Conservation (phyloP, 805 yeast genomes). For the Candida insectalens region DNA sequence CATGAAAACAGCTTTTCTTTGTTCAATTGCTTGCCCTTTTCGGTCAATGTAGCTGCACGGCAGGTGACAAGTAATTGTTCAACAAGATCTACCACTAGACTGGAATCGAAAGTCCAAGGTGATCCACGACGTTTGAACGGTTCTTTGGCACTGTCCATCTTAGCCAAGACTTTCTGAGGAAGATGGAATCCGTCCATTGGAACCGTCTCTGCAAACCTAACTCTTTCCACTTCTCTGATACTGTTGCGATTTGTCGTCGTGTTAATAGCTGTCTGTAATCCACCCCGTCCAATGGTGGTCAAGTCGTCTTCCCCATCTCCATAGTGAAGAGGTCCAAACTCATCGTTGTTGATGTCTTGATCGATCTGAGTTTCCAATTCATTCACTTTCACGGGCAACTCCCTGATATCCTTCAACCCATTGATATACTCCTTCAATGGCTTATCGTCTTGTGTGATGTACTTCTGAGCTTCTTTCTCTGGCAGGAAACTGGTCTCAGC, state of each 20-base stretch:
- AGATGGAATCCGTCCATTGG: conserved; percentile 77
- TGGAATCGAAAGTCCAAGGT: conserved; percentile 74
- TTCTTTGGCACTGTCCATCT: conserved; percentile 41
- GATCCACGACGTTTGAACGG: conserved; percentile 72
- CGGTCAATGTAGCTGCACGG: conserved; percentile 1
- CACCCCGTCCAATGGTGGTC: conserved; percentile 1
- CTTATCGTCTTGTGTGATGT: neutral
- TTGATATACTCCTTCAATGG: neutral
- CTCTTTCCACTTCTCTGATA: neutral
- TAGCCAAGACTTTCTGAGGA: conserved; percentile 36
- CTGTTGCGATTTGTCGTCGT: neutral
- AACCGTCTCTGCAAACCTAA: conserved; percentile 32
- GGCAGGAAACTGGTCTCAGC: neutral
- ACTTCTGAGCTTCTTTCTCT: neutral
- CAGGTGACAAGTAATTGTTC: conserved; percentile 21
- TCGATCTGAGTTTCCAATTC: neutral
- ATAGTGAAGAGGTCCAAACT: neutral
- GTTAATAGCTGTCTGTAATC: neutral
- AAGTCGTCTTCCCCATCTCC: neutral
- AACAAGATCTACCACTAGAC: conserved; percentile 28
- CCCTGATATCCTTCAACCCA: neutral
- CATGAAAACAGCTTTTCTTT: neutral
- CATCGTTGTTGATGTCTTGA: neutral
- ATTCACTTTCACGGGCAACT: neutral
- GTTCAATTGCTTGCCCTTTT: neutral